A percentile compares a stretch with the other conserved stretches of the same genome.
Evolutionary conservation across 139 green algal species (phyloP).

Genomic region (Chlamydomonas sp.): DNA sequence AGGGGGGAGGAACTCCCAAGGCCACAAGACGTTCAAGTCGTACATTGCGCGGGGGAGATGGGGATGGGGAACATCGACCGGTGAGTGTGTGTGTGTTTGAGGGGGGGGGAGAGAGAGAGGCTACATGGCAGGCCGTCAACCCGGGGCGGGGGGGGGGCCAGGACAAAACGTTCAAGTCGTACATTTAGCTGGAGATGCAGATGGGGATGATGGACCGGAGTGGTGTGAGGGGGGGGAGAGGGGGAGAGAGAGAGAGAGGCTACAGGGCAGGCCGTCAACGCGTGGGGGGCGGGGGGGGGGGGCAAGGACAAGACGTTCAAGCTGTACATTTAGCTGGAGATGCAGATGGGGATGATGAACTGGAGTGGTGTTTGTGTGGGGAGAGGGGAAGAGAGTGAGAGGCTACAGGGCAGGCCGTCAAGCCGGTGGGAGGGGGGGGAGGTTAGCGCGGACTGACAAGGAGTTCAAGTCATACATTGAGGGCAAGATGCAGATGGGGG

Average conservation of each 20-base stretch:
- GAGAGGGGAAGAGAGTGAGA: too few relatives aligned
- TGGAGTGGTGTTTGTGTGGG: neutral
- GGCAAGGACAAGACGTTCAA: neutral
- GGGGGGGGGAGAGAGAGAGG: too few relatives aligned
- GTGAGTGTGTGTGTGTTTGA: too few relatives aligned
- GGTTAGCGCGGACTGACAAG: too few relatives aligned
- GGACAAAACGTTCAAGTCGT: neutral
- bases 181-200: constrained; percentile 72
- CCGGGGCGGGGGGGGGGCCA: neutral
- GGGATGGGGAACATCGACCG: constrained; percentile 88
- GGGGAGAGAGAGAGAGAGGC: too few relatives aligned
- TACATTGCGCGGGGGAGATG: constrained; percentile 94
- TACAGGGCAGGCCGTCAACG: too few relatives aligned
- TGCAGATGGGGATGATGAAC: neutral
- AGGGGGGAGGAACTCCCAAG: too few relatives aligned
- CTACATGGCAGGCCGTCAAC: neutral
- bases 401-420: too few relatives aligned
- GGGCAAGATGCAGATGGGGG: too few relatives aligned
- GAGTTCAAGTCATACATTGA: too few relatives aligned
- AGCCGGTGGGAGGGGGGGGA: neutral
- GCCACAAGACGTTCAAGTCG: too few relatives aligned
- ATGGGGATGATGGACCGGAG: constrained; percentile 80
- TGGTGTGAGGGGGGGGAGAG: constrained; percentile 19
- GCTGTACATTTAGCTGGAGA: neutral
- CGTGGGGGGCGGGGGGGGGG: too few relatives aligned